Evolutionary conservation across 2,329 filamentous ascomycete species (phyloP), one percentile per base, ranked within the genome.

Genomic region (Penicillium sp.): DNA sequence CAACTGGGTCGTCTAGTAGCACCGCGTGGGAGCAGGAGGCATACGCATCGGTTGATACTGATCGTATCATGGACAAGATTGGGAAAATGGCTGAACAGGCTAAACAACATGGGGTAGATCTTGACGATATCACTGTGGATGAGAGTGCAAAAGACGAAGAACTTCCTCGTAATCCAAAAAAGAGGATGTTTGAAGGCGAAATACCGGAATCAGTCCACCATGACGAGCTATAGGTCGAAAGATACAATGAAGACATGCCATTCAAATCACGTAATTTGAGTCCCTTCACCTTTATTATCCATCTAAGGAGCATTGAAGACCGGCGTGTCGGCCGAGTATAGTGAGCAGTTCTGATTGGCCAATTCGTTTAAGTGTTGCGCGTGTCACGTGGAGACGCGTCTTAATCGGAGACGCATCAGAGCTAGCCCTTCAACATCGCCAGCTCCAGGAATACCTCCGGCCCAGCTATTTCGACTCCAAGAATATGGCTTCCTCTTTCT

Each of bases 401-500:
- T 55, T 53, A 19, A 50, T 48, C 50, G 58, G 45, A 52, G 46
- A 52, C n/a, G 50, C 37, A 45, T 47, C 33, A 43, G 38, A 40
- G 16, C 42, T 41, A 39, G 53, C 45, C 41, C 43, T 40, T 40
- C 49, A 52, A 28, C 27, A 54, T 41, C 37, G 44, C 25, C 40
- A 47, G 43, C 31, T 39, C 36, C 29, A 19, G 30, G 36, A 37
- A 46, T 22, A 16, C 22, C 22, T 37, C 33, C 37, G 29, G 35
- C 29, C 14, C 11, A 37, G 4, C 22, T 38, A 11, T 16, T 12
- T 28, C 19, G 16, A 27, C 4, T 30, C n/a, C n/a, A n/a, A 39
- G 27, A 39, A 43, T 10, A 73, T 74, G 71, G 68, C 96, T 87
- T 83, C 89, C 41, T 91, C 82, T 67, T 99, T 99, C 72, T 99